phyloP scores from a whole-genome alignment of 805 yeast genomes.

The Cyberlindnera mrakii region DNA sequence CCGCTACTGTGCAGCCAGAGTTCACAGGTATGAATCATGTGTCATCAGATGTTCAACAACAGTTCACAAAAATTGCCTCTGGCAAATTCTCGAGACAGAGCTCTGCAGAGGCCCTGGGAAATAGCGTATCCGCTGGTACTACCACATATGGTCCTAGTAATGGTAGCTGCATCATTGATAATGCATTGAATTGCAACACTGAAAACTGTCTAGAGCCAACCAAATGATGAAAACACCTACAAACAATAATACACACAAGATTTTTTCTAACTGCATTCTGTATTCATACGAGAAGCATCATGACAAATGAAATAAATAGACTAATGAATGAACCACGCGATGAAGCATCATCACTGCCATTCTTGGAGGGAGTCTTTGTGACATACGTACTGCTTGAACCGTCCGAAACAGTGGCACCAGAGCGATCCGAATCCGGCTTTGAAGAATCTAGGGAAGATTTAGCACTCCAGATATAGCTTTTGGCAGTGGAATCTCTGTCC shows the following conservation, averaged over 20 bases:
- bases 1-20: slow-evolving; percentile 96
- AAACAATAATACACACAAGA: too few relatives aligned
- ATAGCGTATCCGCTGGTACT: slow-evolving; percentile 7
- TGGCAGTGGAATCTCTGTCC: slow-evolving; percentile 26
- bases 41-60: slow-evolving; percentile 27
- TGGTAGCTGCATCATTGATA: slow-evolving; percentile 43
- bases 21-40: slow-evolving; percentile 38
- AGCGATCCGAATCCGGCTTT: slow-evolving; percentile 1
- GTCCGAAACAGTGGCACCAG: slow-evolving; percentile 9
- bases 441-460: slow-evolving; percentile 16
- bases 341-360: neutral
- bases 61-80: slow-evolving; percentile 28
- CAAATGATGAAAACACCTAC: neutral
- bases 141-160: slow-evolving; percentile 30
- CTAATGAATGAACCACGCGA: too few relatives aligned
- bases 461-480: slow-evolving; percentile 18
- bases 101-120: slow-evolving; percentile 10
- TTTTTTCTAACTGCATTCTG: neutral
- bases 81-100: slow-evolving; percentile 23
- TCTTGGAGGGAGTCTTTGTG: neutral
- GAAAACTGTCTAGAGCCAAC: slow-evolving; percentile 31
- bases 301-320: neutral
- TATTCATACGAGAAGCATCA: neutral
- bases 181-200: slow-evolving; percentile 46
- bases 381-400: neutral